Evolutionary conservation across 441 rosid genomes (phyloP).

Genomic region (Rhodomyrtus psidioides): DNA sequence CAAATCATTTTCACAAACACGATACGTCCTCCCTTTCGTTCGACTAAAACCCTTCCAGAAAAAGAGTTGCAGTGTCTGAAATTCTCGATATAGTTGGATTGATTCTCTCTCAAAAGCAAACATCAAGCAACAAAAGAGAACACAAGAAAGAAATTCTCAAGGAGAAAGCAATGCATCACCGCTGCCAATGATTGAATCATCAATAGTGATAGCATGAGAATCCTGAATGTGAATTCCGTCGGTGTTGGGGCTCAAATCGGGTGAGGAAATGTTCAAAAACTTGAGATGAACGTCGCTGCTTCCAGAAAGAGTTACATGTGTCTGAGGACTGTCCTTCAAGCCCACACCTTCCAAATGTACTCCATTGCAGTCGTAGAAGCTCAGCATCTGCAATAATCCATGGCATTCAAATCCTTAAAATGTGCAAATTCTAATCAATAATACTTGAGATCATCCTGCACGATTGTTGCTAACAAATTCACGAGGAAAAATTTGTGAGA

Average conservation of each 20-base stretch:
- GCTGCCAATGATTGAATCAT: neutral
- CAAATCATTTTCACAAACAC: neutral
- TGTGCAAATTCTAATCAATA: neutral
- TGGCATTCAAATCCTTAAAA: neutral
- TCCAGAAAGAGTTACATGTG: neutral
- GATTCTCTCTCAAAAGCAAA: neutral
- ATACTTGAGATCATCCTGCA: neutral
- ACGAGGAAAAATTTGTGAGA: neutral
- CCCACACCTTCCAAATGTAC: neutral
- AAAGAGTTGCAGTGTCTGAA: neutral
- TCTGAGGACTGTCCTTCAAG: neutral
- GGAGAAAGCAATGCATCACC: neutral
- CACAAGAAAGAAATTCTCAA: neutral
- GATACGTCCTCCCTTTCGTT: too few species aligned
- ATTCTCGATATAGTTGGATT: neutral
- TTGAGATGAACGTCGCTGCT: neutral
- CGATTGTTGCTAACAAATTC: neutral
- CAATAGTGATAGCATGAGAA: neutral
- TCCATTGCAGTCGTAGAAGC: neutral
- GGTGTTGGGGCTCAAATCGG: neutral
- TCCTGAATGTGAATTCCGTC: constrained; percentile 3
- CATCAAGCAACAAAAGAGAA: neutral
- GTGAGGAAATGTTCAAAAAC: neutral
- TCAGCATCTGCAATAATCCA: neutral
- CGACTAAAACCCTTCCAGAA: too few species aligned